A percentile compares a stretch with the other conserved stretches of the same genome.
Evolutionary conservation across 2,329 filamentous ascomycete genomes (phyloP).

Genomic region (Chlorencoelia australis): DNA sequence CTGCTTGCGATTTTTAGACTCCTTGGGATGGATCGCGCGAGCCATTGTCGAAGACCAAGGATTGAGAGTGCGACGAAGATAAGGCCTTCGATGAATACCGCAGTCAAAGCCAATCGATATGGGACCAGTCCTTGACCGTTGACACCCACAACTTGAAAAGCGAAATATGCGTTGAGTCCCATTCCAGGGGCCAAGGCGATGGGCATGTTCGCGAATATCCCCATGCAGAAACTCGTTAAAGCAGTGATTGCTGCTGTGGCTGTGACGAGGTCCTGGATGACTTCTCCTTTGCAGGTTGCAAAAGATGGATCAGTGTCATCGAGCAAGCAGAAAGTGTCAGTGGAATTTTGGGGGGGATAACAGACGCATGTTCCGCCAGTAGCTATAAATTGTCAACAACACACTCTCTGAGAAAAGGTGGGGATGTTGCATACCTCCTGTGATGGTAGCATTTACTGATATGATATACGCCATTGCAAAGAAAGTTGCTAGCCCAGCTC

Average conservation of each 20-base stretch:
- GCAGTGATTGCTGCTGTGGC: constrained; percentile 77
- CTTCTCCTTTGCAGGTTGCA: constrained; percentile 50
- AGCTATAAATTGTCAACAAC: constrained; percentile 3
- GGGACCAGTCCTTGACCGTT: constrained; percentile 66
- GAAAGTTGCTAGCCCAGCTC: constrained; percentile 69
- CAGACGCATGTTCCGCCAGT: constrained; percentile 15
- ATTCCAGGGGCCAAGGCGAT: constrained; percentile 65
- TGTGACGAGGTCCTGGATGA: constrained; percentile 62
- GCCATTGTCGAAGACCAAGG: constrained; percentile 77
- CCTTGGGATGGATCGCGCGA: constrained; percentile 70
- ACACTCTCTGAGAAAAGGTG: not conserved
- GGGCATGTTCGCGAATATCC: constrained; percentile 66
- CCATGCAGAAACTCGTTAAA: constrained; percentile 74
- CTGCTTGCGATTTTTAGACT: constrained; percentile 83
- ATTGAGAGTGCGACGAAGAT: constrained; percentile 74
- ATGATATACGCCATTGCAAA: constrained; percentile 67
- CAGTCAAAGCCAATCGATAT: constrained; percentile 68
- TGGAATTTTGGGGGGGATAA: constrained; percentile 5
- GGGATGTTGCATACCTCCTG: constrained; percentile 24
- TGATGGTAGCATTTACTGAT: constrained; percentile 44
- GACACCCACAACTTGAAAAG: constrained; percentile 65
- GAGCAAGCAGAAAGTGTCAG: constrained; percentile 12
- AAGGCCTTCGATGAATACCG: constrained; percentile 81
- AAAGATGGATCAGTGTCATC: constrained; percentile 33
- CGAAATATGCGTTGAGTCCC: constrained; percentile 82